Percentiles rank a stretch among this genome's conserved stretches.
These are phyloP conservation scores for Calendula officinalis DNA, from an alignment of 129 eudicot species.

Conservation along the genomic window DNA sequence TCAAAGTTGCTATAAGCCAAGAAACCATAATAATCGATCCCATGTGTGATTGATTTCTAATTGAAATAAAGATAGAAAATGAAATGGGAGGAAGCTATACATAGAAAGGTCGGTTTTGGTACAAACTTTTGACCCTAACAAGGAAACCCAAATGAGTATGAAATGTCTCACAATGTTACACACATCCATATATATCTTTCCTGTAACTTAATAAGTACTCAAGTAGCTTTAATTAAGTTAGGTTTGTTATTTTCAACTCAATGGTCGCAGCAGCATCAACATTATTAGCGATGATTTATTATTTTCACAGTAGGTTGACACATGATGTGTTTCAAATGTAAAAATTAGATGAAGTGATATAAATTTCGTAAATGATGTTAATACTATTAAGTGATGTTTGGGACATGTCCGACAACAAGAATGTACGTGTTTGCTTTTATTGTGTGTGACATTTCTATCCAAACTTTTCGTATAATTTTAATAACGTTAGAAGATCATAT, in stretches of 20 bases:
- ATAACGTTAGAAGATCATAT: too few species aligned
- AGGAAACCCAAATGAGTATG: slow-evolving; percentile 13
- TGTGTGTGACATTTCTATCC: too few species aligned
- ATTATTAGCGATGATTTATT: not conserved
- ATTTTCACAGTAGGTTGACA: not conserved
- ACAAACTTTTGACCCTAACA: slow-evolving; percentile 11
- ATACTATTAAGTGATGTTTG: too few species aligned
- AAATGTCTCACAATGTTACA: not conserved
- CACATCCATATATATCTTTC: not conserved
- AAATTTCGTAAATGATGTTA: too few species aligned
- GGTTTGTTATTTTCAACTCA: slow-evolving; percentile 5
- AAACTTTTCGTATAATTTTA: too few species aligned
- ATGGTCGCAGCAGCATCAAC: not conserved
- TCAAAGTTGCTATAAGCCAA: not conserved
- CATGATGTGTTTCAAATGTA: slow-evolving; percentile 3
- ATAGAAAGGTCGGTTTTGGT: slow-evolving; percentile 26
- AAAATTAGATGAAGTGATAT: not conserved
- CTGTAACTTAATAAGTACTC: not conserved
- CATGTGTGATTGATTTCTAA: not conserved
- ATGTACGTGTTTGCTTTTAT: too few species aligned
- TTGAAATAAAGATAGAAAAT: not conserved
- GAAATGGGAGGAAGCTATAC: slow-evolving; percentile 28
- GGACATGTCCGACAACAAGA: too few species aligned
- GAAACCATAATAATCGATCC: not conserved
- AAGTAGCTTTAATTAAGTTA: slow-evolving; percentile 4